These are phyloP conservation scores for Ogataea hybrid DNA, from an alignment of 1,139 yeast species.

Conservation along the genomic window DNA sequence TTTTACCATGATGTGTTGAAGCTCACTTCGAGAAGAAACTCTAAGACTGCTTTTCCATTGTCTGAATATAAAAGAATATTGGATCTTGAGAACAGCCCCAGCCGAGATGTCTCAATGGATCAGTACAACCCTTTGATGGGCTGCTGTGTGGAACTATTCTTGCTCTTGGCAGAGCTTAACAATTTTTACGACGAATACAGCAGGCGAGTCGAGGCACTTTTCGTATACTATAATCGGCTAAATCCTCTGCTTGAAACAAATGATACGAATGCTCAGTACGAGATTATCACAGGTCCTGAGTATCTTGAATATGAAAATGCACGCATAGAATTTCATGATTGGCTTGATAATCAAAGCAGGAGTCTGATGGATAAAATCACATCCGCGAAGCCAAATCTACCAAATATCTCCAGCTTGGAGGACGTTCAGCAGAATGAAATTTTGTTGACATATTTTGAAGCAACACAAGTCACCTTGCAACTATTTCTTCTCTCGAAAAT, in stretches of 20 bases:
- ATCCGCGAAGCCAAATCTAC: constrained; percentile 12
- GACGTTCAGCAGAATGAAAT: constrained; percentile 4
- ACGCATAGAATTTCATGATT: constrained; percentile 23
- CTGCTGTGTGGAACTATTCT: constrained; percentile 18
- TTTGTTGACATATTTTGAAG: constrained; percentile 21
- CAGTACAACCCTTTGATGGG: constrained; percentile 19
- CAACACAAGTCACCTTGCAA: constrained; percentile 20
- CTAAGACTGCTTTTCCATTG: constrained; percentile 25
- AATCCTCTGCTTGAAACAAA: not conserved
- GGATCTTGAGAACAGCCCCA: not conserved
- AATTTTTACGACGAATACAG: constrained; percentile 22
- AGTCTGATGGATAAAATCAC: constrained; percentile 13
- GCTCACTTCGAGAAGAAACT: constrained; percentile 17
- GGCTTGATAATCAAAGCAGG: constrained; percentile 20
- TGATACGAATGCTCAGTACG: constrained; percentile 12
- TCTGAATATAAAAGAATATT: constrained; percentile 17
- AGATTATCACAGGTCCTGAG: constrained; percentile 12
- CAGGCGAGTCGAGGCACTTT: constrained; percentile 9
- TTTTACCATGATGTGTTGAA: constrained; percentile 26
- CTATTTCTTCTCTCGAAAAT: constrained; percentile 24
- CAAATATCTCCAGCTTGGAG: not conserved
- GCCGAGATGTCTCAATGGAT: not conserved
- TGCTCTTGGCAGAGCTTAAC: constrained; percentile 24
- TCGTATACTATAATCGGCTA: constrained; percentile 7
- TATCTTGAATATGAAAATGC: constrained; percentile 20